Conservation (phyloP, 75 land plant genomes). For the Selaginella moellendorffii region DNA sequence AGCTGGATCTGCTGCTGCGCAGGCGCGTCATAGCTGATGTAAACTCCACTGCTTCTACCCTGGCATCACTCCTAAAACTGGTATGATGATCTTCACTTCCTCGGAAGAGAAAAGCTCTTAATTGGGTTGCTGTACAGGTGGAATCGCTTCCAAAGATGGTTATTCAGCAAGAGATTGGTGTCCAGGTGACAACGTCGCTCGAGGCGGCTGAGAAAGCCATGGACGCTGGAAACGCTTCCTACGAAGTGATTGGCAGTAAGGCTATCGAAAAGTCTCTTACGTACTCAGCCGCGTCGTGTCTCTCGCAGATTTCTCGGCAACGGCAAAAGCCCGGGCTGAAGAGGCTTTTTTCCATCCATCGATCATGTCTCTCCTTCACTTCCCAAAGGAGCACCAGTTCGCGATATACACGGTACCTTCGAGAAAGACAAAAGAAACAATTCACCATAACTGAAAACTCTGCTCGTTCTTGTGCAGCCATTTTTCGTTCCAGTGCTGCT, state of each 20-base stretch:
- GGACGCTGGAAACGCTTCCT: too few relatives aligned
- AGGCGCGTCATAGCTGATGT: conserved; percentile 72
- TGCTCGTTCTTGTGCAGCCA: conserved; percentile 47
- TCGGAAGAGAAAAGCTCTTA: not conserved
- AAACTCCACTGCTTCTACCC: conserved; percentile 60
- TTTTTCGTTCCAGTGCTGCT: conserved; percentile 85
- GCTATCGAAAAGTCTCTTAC: not conserved
- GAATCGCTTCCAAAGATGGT: conserved; percentile 95
- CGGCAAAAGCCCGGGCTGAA: conserved; percentile 72
- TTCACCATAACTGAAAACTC: not conserved
- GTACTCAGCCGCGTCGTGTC: not conserved
- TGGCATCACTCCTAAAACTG: conserved; percentile 79
- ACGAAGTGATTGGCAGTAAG: too few relatives aligned
- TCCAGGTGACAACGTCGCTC: conserved; percentile 31
- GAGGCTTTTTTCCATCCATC: conserved; percentile 97
- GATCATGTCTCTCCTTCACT: conserved; percentile 90
- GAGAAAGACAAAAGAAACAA: not conserved
- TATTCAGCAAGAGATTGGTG: conserved; percentile 90
- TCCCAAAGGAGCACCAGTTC: conserved; percentile 86
- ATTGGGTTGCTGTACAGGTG: conserved; percentile 37
- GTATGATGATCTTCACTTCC: conserved; percentile 19
- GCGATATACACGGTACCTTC: conserved; percentile 84
- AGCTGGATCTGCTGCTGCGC: conserved; percentile 71
- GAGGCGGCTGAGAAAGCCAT: not conserved
- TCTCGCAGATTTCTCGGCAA: conserved; percentile 51